These are phyloP conservation scores for Thielaviopsis musarum DNA, from an alignment of 2,329 filamentous ascomycete genomes.

Conservation along the genomic window DNA sequence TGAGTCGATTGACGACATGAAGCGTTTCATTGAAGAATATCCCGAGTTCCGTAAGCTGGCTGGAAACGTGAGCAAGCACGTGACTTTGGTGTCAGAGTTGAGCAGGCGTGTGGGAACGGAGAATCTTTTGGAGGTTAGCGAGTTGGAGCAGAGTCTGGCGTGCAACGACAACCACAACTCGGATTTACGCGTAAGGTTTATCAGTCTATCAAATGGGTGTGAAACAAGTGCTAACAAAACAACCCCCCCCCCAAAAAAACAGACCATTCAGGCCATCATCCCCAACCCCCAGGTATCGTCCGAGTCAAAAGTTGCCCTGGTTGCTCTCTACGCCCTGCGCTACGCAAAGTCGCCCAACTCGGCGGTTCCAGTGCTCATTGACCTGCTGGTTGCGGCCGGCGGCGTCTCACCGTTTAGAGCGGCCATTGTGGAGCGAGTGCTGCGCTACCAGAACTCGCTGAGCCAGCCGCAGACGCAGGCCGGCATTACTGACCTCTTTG, in stretches of 20 bases:
- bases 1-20: constrained; percentile 97
- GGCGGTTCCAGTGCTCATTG: constrained; percentile 66
- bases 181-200: constrained; percentile 59
- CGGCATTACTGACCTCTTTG: constrained; percentile 82
- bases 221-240: background rate
- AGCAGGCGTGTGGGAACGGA: constrained; percentile 76
- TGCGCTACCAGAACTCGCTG: constrained; percentile 74
- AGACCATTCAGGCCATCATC: constrained; percentile 76
- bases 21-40: constrained; percentile 96
- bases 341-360: constrained; percentile 80
- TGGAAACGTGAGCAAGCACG: constrained; percentile 96
- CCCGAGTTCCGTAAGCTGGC: constrained; percentile 94
- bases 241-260: background rate
- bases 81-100: constrained; percentile 85
- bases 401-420: constrained; percentile 60
- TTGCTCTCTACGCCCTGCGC: constrained; percentile 85
- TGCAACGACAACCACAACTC: constrained; percentile 89
- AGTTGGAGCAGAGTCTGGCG: constrained; percentile 88
- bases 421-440: constrained; percentile 63
- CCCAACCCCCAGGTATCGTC: constrained; percentile 59
- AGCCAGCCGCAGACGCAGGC: constrained; percentile 59
- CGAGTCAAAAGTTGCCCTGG: constrained; percentile 74
- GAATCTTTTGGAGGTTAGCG: constrained; percentile 84
- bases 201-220: background rate
- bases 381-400: constrained; percentile 73